Evolutionary conservation across 768 basidiomycete genomes (phyloP).

Genomic region (Pisolithus tinctorius): DNA sequence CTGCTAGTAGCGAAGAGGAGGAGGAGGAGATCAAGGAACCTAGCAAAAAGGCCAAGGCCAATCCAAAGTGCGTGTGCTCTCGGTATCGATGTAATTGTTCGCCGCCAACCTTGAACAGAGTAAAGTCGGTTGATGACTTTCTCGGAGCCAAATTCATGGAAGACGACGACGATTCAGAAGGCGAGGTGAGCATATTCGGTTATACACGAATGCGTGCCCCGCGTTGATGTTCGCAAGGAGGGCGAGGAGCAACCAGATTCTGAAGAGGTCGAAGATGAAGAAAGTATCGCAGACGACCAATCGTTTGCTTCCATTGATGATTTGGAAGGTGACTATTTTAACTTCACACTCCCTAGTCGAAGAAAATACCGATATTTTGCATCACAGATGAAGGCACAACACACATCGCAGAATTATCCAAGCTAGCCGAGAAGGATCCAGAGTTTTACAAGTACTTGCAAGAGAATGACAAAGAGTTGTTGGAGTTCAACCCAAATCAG

Average conservation of each 20-base stretch:
- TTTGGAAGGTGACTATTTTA: constrained; percentile 47
- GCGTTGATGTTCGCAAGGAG: constrained; percentile 13
- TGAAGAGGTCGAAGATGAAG: constrained; percentile 38
- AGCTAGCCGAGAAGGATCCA: constrained; percentile 94
- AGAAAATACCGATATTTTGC: background rate
- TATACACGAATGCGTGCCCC: background rate
- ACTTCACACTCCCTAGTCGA: background rate
- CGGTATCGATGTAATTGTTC: background rate
- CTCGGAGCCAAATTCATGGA: constrained; percentile 70
- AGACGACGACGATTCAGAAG: constrained; percentile 47
- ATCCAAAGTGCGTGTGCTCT: constrained; percentile 8
- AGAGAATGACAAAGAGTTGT: constrained; percentile 89
- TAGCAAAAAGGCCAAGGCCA: background rate
- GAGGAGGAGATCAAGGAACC: constrained; percentile 18
- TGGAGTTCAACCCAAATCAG: constrained; percentile 61
- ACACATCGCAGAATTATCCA: constrained; percentile 78
- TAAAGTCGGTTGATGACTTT: constrained; percentile 64
- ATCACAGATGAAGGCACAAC: constrained; percentile 57
- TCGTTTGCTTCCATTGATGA: constrained; percentile 79
- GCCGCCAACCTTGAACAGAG: constrained; percentile 7
- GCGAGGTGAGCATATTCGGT: constrained; percentile 27
- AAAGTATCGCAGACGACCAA: constrained; percentile 43
- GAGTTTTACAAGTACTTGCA: constrained; percentile 98
- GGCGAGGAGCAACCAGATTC: constrained; percentile 19
- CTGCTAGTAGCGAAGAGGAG: constrained; percentile 29